Evolutionary conservation across 148 eudicot genomes (phyloP), one percentile per base, ranked within the genome.

Genomic region (Pharnaceum exiguum): DNA sequence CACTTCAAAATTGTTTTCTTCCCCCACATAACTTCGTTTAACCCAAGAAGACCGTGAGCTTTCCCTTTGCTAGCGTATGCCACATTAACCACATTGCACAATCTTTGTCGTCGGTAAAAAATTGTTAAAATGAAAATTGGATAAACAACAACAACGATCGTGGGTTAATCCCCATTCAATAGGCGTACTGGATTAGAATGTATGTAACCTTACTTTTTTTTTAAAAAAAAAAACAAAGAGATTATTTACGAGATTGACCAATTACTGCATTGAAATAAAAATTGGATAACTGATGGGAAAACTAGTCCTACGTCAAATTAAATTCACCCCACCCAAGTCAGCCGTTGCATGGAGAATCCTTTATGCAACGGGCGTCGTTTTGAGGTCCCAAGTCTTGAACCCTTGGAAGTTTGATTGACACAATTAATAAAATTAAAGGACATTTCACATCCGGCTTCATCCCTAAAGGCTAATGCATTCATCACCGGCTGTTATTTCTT

Each of bases 21-120:
- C 8, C 33, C 27, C 54, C 5, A 10, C 16, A 16, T 22, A 57
- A 36, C 46, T 63, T 54, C 47, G 70, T 63, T 68, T 64, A 18
- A n/a, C 65, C 74, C 77, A 56, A 72, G 62, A 50, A 56, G 16
- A 31, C 67, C 32, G 58, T 38, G 38, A 58, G 19, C 48, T 22
- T 57, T n/a, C 7, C 3, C 30, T 36, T 55, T 36, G 54, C 44
- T 54, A 24, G 10, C 51, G 39, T 37, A 29, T 28, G 40, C 57
- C 27, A 31, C 18, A 7, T n/a, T 16, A 40, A 40, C 50, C 49
- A 24, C 63, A 57, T 48, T 49, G 11, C 62, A 42, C 46, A 42
- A 50, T 38, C 56, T 38, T 48, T 28, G 12, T 12, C 7, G 26
- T 4, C 11, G 5, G n/a, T 19, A 3, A 10, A 26, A 50, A 7